Evolutionary conservation across 257 asterid genomes (phyloP).

Genomic region (Handroanthus guayacan): DNA sequence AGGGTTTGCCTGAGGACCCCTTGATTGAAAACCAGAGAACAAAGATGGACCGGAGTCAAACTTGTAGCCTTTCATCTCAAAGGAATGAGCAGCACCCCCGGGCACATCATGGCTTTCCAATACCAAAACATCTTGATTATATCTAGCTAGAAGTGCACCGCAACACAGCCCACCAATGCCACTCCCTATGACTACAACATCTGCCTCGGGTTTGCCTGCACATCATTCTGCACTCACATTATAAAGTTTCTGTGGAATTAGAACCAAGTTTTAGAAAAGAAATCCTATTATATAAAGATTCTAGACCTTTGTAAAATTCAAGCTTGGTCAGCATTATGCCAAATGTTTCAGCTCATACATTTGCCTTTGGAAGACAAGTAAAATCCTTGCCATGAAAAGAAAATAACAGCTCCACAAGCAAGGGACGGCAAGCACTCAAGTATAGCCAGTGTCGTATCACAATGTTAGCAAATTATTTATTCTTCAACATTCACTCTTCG

Average conservation of each 20-base stretch:
- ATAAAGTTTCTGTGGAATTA: conserved; percentile 30
- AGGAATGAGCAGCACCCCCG: conserved; percentile 97
- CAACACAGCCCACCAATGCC: conserved; percentile 94
- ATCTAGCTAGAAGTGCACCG: conserved; percentile 89
- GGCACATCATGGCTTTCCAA: conserved; percentile 92
- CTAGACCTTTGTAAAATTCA: not conserved
- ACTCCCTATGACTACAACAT: conserved; percentile 86
- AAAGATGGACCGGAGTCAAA: conserved; percentile 96
- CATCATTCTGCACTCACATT: conserved; percentile 62
- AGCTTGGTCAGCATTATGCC: not conserved
- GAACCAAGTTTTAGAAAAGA: conserved; percentile 12
- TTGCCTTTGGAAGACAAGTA: not conserved
- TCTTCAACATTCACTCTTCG: not conserved
- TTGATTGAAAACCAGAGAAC: conserved; percentile 89
- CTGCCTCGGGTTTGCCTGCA: conserved; percentile 92
- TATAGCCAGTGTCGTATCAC: not conserved
- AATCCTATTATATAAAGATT: not conserved
- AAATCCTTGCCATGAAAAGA: conserved; percentile 17
- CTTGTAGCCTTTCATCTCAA: conserved; percentile 75
- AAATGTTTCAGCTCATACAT: conserved; percentile 9
- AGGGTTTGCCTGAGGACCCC: conserved; percentile 98
- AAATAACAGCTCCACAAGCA: not conserved
- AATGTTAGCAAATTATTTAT: not conserved
- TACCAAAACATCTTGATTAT: conserved; percentile 78
- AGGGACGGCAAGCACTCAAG: not conserved